phyloP scores from a whole-genome alignment of 805 yeast species.

The Nakazawaea sp. region DNA sequence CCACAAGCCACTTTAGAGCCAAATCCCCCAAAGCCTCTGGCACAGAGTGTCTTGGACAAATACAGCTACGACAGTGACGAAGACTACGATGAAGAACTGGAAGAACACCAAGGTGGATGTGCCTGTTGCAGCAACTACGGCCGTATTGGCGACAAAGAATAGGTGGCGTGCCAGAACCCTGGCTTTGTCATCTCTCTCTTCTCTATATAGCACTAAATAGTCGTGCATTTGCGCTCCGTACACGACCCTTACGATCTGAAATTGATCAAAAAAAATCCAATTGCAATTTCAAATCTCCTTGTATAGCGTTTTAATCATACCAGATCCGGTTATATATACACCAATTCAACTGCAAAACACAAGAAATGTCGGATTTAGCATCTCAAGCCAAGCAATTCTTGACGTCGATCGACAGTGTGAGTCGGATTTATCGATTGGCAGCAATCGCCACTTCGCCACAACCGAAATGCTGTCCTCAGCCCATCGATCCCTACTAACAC shows the following conservation, averaged over 20 bases:
- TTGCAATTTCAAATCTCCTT: no score
- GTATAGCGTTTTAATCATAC: no score
- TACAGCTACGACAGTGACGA: slow-evolving; percentile 11
- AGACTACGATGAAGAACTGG: slow-evolving; percentile 11
- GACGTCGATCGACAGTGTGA: slow-evolving; percentile 20
- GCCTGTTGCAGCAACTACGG: slow-evolving; percentile 6
- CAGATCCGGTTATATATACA: no score
- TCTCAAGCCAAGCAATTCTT: slow-evolving; percentile 40
- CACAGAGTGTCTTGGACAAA: slow-evolving; percentile 4
- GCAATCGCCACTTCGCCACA: not conserved
- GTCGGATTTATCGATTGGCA: slow-evolving; percentile 1
- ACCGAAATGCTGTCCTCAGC: not conserved
- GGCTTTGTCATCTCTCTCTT: no score
- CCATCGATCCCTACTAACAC: slow-evolving; percentile 3
- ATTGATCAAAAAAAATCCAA: no score
- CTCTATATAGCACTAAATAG: no score
- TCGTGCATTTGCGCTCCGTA: no score
- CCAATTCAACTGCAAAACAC: no score
- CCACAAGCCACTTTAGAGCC: no score
- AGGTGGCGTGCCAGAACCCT: not conserved
- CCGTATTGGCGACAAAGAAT: not conserved
- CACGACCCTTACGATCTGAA: no score
- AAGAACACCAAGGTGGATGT: slow-evolving; percentile 10
- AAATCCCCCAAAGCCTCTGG: no score
- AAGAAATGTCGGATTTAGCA: slow-evolving; percentile 39